phyloP scores from a whole-genome alignment of 2,329 filamentous ascomycete species.

The Calonectria pauciramosa region DNA sequence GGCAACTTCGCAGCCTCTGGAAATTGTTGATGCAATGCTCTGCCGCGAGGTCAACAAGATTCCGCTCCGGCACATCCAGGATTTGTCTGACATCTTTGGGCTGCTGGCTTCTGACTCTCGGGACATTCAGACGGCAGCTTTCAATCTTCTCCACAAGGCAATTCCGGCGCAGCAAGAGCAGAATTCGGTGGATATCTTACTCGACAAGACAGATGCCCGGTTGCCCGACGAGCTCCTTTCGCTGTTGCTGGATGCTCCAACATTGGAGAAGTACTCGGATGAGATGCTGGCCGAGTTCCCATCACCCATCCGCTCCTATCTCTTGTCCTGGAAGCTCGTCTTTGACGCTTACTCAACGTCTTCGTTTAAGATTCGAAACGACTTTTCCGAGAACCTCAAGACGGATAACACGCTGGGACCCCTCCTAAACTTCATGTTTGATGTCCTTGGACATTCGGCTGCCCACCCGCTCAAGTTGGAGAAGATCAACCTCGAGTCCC shows the following conservation, averaged over 20 bases:
- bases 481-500: slow-evolving; percentile 70
- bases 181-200: slow-evolving; percentile 80
- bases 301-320: slow-evolving; percentile 79
- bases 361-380: slow-evolving; percentile 84
- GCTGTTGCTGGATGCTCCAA: slow-evolving; percentile 83
- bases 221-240: slow-evolving; percentile 90
- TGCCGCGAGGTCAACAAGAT: slow-evolving; percentile 77
- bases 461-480: slow-evolving; percentile 82
- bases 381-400: slow-evolving; percentile 86
- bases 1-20: slow-evolving; percentile 72
- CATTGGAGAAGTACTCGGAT: slow-evolving; percentile 75
- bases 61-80: slow-evolving; percentile 71
- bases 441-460: slow-evolving; percentile 84
- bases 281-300: slow-evolving; percentile 79
- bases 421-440: slow-evolving; percentile 84
- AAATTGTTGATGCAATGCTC: slow-evolving; percentile 82
- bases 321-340: slow-evolving; percentile 90
- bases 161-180: slow-evolving; percentile 85
- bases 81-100: slow-evolving; percentile 78
- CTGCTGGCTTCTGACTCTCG: slow-evolving; percentile 82
- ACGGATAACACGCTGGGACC: slow-evolving; percentile 76
- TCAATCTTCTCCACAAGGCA: slow-evolving; percentile 82
- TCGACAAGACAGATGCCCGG: slow-evolving; percentile 79
- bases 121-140: slow-evolving; percentile 84
- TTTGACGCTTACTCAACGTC: slow-evolving; percentile 87